Conservation (phyloP, 106 monocot genomes). For the Narthecium ossifragum region DNA sequence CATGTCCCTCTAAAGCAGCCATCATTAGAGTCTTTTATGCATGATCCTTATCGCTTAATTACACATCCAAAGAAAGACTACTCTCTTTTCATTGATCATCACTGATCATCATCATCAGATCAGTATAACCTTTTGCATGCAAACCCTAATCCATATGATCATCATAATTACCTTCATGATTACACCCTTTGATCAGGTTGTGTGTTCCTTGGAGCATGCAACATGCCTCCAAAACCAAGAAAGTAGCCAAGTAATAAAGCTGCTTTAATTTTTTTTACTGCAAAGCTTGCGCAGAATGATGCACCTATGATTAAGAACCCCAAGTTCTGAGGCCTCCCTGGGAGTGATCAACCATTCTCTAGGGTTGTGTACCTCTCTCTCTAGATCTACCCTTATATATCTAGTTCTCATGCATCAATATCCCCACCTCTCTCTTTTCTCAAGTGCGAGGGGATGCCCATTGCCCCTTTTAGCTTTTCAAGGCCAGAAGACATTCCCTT, state of each 20-base stretch:
- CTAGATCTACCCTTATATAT: too few relatives aligned
- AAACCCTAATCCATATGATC: conserved; percentile 18
- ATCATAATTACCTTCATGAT: conserved; percentile 18
- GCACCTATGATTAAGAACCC: conserved; percentile 23
- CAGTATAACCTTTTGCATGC: conserved; percentile 14
- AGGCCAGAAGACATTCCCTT: conserved; percentile 23
- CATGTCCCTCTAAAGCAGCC: too few relatives aligned
- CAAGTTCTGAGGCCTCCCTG: neutral
- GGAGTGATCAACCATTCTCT: conserved; percentile 11
- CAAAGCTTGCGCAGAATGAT: conserved; percentile 13
- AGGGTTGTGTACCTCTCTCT: too few relatives aligned
- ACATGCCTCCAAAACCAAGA: neutral
- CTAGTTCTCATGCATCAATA: too few relatives aligned
- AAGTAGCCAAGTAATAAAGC: neutral
- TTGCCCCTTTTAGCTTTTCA: too few relatives aligned
- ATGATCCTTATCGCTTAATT: too few relatives aligned
- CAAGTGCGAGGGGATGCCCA: too few relatives aligned
- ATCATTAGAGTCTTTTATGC: too few relatives aligned
- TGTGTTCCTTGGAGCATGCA: conserved; percentile 6
- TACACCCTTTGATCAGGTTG: conserved; percentile 4
- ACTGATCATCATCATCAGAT: too few relatives aligned
- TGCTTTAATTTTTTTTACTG: too few relatives aligned
- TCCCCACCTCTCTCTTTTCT: neutral
- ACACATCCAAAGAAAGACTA: too few relatives aligned
- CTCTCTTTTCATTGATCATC: too few relatives aligned